Conservation (phyloP, 2,329 filamentous ascomycete genomes). For the Neofusicoccum laricinum region DNA sequence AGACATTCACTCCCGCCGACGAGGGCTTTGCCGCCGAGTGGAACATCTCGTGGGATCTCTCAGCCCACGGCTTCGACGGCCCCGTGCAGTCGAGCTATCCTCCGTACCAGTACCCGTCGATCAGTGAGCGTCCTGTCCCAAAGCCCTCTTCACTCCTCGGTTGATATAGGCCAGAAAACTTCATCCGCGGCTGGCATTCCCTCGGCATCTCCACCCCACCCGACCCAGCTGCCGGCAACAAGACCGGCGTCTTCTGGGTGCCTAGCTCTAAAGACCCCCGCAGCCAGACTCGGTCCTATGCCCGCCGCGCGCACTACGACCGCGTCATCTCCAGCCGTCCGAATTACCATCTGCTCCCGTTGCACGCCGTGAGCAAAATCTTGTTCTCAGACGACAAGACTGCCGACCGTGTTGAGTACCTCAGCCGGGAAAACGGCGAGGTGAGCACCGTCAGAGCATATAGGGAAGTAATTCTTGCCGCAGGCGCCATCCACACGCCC, state of each 20-base stretch:
- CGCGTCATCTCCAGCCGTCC: conserved; percentile 22
- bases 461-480: conserved; percentile 28
- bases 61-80: neutral
- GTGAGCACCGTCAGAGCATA: conserved; percentile 21
- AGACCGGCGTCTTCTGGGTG: conserved; percentile 33
- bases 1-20: neutral
- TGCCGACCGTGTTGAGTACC: neutral
- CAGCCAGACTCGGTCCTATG: conserved; percentile 34
- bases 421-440: conserved; percentile 14
- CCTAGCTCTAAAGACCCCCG: neutral
- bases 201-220: neutral
- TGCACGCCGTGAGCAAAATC: conserved; percentile 23
- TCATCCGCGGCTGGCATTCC: neutral
- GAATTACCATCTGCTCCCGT: conserved; percentile 30
- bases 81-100: conserved; percentile 1
- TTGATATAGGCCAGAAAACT: neutral
- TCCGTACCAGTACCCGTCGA: neutral
- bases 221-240: neutral
- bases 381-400: conserved; percentile 15
- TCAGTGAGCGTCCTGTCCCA: neutral
- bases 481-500: conserved; percentile 25
- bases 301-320: conserved; percentile 31
- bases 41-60: neutral
- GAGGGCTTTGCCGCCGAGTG: neutral
- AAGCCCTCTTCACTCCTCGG: too few species aligned